Base-by-base conservation (phyloP, 2,329 filamentous ascomycete species). In the Cladosporium sp. region DNA sequence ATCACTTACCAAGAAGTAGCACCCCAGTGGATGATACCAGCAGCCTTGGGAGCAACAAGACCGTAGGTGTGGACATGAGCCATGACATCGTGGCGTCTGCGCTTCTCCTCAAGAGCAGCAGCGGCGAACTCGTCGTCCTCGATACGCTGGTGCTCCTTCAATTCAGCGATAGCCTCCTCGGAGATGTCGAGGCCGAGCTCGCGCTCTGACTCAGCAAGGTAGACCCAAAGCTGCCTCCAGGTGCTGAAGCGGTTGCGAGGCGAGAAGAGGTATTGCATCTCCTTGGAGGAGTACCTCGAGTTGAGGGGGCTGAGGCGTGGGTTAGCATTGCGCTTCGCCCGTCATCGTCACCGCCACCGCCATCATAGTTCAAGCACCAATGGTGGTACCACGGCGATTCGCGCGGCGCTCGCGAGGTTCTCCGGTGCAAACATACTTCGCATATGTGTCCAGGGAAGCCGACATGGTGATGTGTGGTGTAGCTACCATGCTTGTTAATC, bases 151-250 rank as follows among this genome's bases (percentile, higher is more conserved):
- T 83, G 76, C 52, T 76, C 75, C 66, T 79, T 78, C 77, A 84
- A 79, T 74, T 84, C 80, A 65, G 75, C 68, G 63, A 84, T 77
- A 1, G 81, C 82, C 49, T 93, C 84, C n/a, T 86, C 85, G 16
- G 86, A 88, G 75, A 97, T 93, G 53, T 80, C 81, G 56, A 96
- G 85, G 2, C 92, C 92, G 2, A 96, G 85, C 78, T 93, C 90
- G 77, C 88, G 89, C 82, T 97, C 90, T 11, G 86, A 84, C 82
- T 96, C 89, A 28, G 93, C 93, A 12, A 97, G 89, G 80, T 85
- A 88, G 53, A 94, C 82, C 93, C 93, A 97, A 21, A 97, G 86
- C 76, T 91, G 85, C 69, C 93, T 88, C 92, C 92, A 96, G 64
- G 88, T 92, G 50, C 87, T 89, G 77, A 89, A 88, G 33, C 92